phyloP scores from a whole-genome alignment of 257 asterid genomes.

The Solanum sejunctum region DNA sequence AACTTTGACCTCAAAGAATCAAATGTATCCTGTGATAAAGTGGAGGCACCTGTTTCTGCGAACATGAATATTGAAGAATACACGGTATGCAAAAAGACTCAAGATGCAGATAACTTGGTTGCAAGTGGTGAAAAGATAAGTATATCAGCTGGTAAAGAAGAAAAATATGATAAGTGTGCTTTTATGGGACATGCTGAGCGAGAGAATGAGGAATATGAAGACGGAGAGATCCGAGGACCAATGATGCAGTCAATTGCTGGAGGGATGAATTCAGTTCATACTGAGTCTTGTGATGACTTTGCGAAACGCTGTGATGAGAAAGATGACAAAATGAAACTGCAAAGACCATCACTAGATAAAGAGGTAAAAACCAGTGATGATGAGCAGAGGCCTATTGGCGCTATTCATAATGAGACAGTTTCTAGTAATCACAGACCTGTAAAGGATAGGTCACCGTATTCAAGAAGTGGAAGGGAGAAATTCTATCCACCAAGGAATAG shows the following conservation, averaged over 20 bases:
- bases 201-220: conserved; percentile 74
- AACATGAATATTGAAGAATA: conserved; percentile 12
- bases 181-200: conserved; percentile 8
- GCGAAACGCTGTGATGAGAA: conserved; percentile 17
- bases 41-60: background rate
- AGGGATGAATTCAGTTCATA: conserved; percentile 13
- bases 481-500: conserved; percentile 41
- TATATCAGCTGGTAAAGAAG: conserved; percentile 35
- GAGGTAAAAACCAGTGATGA: conserved; percentile 14
- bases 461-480: conserved; percentile 48
- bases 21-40: conserved; percentile 9
- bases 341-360: conserved; percentile 8
- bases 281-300: conserved; percentile 8
- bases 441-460: conserved; percentile 23
- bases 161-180: conserved; percentile 15
- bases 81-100: conserved; percentile 10
- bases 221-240: conserved; percentile 73
- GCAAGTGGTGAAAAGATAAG: conserved; percentile 17
- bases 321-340: conserved; percentile 11
- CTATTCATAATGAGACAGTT: conserved; percentile 11
- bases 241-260: conserved; percentile 8
- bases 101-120: conserved; percentile 10
- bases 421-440: conserved; percentile 32
- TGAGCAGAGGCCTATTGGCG: conserved; percentile 15
- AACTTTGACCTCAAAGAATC: conserved; percentile 12